Evolutionary conservation across 805 yeast species (phyloP), one percentile per base, ranked within the genome.

Genomic region (Metschnikowia gruessii): DNA sequence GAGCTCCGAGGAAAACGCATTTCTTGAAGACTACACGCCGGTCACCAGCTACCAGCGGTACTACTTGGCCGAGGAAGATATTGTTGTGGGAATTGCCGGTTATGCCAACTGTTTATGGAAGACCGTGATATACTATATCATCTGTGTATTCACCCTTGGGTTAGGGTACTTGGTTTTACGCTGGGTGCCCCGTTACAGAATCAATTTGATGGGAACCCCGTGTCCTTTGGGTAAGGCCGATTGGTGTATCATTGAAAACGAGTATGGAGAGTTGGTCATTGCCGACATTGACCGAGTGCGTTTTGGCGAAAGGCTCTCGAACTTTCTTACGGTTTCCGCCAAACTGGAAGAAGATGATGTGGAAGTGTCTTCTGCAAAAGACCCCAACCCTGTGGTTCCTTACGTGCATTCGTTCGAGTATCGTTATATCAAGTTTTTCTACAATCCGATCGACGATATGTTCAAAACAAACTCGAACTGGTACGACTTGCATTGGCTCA

Each of bases 41-140:
- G 64, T 54, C 11, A 64, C 75, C 41, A 70, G 69, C 45, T 76
- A 74, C 54, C 99, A 94, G 66, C 75, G 97, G 47, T 89, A 87
- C 64, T 94, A 92, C 64, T 79, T 94, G 51, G 91, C 97, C 0
- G 98, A 94, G 63, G 99, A 94, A 62, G 99, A 94, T 69, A 71
- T 94, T 59, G 92, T 92, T 11, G 79, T 94, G 49, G 97, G 96
- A 51, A 86, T 94, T 51, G 99, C 97, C 0, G 98, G 98, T 4
- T 94, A 87, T 64, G 65, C 65, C 44, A 79, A 82, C 13, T 77
- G 83, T 11, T 59, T 59, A 40, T 44, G 74, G 53, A 79, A 82
- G 50, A 57, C 66, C 4, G 33, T 68, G 0, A 13, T 76, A 0
- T 90, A 83, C 61, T 76, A 79, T 49, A 12, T 77, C 0, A 48